phyloP scores from a whole-genome alignment of 1,139 yeast species.

The Pneumocystis murina region DNA sequence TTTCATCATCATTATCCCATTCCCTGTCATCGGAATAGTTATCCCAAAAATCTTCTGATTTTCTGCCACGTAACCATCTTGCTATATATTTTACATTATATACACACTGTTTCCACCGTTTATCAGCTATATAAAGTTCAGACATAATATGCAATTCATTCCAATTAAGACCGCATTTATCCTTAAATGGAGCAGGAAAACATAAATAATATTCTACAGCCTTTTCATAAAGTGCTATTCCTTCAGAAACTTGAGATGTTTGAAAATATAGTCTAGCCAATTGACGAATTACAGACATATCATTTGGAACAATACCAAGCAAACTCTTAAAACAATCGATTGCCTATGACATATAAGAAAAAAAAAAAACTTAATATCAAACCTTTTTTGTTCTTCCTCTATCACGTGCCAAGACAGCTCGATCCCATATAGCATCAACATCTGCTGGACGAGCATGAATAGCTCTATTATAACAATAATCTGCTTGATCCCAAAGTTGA shows the following conservation, averaged over 20 bases:
- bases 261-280: constrained; percentile 65
- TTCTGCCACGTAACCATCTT: constrained; percentile 68
- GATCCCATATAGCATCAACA: constrained; percentile 32
- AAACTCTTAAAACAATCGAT: constrained; percentile 35
- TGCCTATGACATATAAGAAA: constrained; percentile 30
- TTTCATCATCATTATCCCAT: constrained; percentile 44
- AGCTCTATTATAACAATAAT: constrained; percentile 66
- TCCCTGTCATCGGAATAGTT: constrained; percentile 62
- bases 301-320: constrained; percentile 44
- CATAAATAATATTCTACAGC: constrained; percentile 40
- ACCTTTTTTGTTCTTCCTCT: constrained; percentile 18
- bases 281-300: constrained; percentile 48
- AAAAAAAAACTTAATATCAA: neutral
- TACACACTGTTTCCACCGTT: constrained; percentile 50
- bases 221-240: constrained; percentile 58
- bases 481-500: constrained; percentile 66
- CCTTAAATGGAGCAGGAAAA: constrained; percentile 21
- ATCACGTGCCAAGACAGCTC: constrained; percentile 20
- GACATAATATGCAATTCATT: constrained; percentile 71
- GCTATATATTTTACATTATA: constrained; percentile 53
- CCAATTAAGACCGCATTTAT: constrained; percentile 46
- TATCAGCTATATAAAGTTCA: constrained; percentile 59
- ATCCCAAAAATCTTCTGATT: constrained; percentile 67
- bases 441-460: constrained; percentile 43
- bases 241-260: constrained; percentile 64